Base-by-base conservation (phyloP, 2,329 filamentous ascomycete genomes). In the Tolypocladium inflatum region DNA sequence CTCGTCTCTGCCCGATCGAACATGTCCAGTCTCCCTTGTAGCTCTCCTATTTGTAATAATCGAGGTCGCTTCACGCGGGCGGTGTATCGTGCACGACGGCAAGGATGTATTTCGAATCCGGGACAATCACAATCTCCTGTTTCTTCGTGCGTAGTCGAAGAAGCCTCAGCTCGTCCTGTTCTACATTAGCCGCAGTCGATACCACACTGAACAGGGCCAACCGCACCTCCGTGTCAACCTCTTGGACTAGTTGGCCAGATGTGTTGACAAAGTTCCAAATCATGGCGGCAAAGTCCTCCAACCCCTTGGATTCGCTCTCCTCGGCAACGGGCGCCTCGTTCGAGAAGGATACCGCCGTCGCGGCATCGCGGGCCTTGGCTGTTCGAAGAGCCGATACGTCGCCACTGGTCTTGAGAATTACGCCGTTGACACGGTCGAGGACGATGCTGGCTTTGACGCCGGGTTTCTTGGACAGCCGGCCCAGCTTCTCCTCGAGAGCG, bases 21-120 rank as follows among this genome's bases (percentile, higher is more conserved):
- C 17, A n/a, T 9, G 30, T 52, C 30, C 10, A 52, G 19, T 19
- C 17, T 37, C 48, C 48, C 4, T n/a, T 52, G 30, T 13, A 37
- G 19, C 4, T 52, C 30, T 21, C 30, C 4, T 21, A 37, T 21
- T 21, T 30, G 48, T 52, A 21, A 1, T 21, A 15, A 9, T 13
- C n/a, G 48, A 21, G 9, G 11, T 17, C 51, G 39, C 37, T 61
- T 71, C 73, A 89, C 66, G 84, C 85, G 10, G 84, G 81, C 43
- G 88, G 86, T n/a, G 89, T 91, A 69, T 92, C 89, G 73, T 93
- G 89, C 58, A 93, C 82, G 42, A 91, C 87, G 57, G 92, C 84
- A 42, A 93, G 79, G 53, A 94, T 77, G 72, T 89, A 95, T 67
- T 90, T 91, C 45, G 82, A 68, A 70, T 93, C 90, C 71, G 89